Percentiles rank a stretch among this genome's conserved stretches.
These are phyloP conservation scores for Pleurotus djamor DNA, from an alignment of 768 basidiomycete genomes.

Conservation along the genomic window DNA sequence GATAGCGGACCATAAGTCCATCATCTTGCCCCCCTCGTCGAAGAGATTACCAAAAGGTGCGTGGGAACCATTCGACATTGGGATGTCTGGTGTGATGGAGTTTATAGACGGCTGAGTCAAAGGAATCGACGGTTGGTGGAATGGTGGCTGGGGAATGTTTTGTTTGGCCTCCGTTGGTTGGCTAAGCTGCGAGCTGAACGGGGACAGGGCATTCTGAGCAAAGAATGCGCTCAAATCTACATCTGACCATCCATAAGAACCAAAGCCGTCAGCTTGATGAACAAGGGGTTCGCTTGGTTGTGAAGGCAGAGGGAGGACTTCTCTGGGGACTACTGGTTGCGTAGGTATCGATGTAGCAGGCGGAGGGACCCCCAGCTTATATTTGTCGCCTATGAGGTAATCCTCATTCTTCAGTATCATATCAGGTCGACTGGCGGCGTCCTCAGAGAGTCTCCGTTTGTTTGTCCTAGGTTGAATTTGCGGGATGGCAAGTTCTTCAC, in stretches of 20 bases:
- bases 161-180: too few species aligned
- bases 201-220: background rate
- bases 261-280: background rate
- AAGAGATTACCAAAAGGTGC: background rate
- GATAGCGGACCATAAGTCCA: conserved; percentile 3
- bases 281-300: background rate
- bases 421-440: background rate
- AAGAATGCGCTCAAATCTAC: background rate
- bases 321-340: background rate
- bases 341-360: background rate
- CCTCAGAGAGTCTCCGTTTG: background rate
- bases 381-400: background rate
- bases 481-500: background rate
- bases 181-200: background rate
- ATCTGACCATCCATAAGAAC: background rate
- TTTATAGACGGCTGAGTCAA: background rate
- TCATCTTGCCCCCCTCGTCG: background rate
- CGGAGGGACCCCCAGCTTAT: background rate
- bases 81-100: background rate
- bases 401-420: background rate
- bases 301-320: too few species aligned
- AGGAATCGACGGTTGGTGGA: background rate
- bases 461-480: background rate
- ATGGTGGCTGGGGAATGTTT: background rate
- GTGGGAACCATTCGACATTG: background rate